These are phyloP conservation scores for Exophiala aquamarina DNA, from an alignment of 2,329 filamentous ascomycete genomes.

Conservation along the genomic window DNA sequence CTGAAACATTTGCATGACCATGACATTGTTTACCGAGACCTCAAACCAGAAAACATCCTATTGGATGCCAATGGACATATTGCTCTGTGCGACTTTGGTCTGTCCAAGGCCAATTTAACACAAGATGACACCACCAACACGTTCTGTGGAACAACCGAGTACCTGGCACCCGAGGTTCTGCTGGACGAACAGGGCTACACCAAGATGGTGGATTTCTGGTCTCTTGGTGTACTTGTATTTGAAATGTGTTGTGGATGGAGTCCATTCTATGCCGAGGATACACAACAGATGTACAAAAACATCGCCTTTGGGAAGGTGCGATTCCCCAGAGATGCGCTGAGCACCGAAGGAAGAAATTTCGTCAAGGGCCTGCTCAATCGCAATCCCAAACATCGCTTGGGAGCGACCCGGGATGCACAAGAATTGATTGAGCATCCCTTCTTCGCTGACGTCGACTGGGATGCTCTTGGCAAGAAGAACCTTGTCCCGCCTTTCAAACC, in stretches of 20 bases:
- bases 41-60: constrained; percentile 97
- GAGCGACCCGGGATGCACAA: constrained; percentile 85
- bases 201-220: constrained; percentile 99
- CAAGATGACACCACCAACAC: constrained; percentile 99
- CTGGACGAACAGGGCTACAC: constrained; percentile 97
- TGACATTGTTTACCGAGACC: constrained; percentile 94
- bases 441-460: constrained; percentile 94
- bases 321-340: constrained; percentile 91
- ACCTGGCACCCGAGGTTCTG: constrained; percentile 91
- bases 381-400: constrained; percentile 92
- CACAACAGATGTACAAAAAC: constrained; percentile 99
- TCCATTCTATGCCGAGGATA: constrained; percentile 97
- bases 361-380: constrained; percentile 96
- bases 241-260: constrained; percentile 99
- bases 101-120: constrained; percentile 95
- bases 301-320: constrained; percentile 98
- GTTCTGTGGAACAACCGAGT: constrained; percentile 97
- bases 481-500: constrained; percentile 97
- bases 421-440: constrained; percentile 94
- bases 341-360: constrained; percentile 92
- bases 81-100: constrained; percentile 92
- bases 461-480: constrained; percentile 80
- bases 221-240: constrained; percentile 92
- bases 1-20: constrained; percentile 94
- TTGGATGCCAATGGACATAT: constrained; percentile 97